Evolutionary conservation across 768 basidiomycete species (phyloP), one percentile per base, ranked within the genome.

Genomic region (Podaxis sp.): DNA sequence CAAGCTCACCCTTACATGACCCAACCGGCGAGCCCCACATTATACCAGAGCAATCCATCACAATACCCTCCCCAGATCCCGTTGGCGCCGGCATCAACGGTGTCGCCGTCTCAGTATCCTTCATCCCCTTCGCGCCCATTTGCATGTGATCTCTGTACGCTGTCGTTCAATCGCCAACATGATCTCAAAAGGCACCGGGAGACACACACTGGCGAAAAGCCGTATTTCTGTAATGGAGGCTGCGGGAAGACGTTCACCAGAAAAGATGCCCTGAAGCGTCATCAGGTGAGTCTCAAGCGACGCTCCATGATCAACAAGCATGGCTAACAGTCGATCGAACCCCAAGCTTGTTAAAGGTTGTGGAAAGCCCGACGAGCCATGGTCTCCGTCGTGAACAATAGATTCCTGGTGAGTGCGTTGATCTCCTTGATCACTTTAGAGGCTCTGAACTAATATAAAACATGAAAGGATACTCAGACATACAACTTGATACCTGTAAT

Each of bases 171-270:
- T 70, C 85, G 92, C 49, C 89, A 91, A 71, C 92, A 94, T 71
- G 92, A 94, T 73, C 73, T 93, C 70, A 93, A 93, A 71, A 84
- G 92, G 39, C 92, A 94, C 75, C 81, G 88, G 66, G 90, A 93
- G 68, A 93, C 90, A 26, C 92, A 93, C 75, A 89, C 89, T 4
- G 91, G 91, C 40, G 91, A 93, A 74, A 93, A 92, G 72, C 91
- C 92, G 8, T 93, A 86, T 75, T 74, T 86, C 17, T 93, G 92
- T 74, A 92, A 92, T 68, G 90, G 89, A 12, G 89, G 88, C 49
- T 93, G 92, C 63, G 90, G 90, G 53, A 93, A 93, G 79, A 92
- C 91, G 2, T 93, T 93, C 71, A 93, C 91, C 54, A 83, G 92
- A 66, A 92, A 93, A 76, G 92, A 93, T 70, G 92, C 92, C 15